phyloP scores from a whole-genome alignment of 2,329 filamentous ascomycete genomes.

The Epichloe sp. region DNA sequence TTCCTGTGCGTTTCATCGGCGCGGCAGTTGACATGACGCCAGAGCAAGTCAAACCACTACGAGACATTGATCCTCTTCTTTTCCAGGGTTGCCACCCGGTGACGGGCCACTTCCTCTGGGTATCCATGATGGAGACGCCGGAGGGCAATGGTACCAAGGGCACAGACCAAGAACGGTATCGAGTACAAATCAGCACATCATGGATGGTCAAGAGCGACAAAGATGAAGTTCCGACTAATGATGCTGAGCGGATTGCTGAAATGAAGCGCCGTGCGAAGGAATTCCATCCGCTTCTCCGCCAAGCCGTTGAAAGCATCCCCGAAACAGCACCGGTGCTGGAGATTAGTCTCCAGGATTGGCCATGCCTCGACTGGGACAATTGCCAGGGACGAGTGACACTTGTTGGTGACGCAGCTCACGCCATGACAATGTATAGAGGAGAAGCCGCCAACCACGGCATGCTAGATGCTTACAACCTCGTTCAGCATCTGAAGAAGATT shows the following conservation, averaged over 20 bases:
- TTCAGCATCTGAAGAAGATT: slow-evolving; percentile 11
- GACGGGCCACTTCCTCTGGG: slow-evolving; percentile 37
- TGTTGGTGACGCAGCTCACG: slow-evolving; percentile 41
- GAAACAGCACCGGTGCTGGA: slow-evolving; percentile 24
- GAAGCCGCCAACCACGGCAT: slow-evolving; percentile 28
- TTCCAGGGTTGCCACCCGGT: slow-evolving; percentile 40
- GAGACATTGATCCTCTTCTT: slow-evolving; percentile 38
- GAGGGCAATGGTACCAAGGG: slow-evolving; percentile 21
- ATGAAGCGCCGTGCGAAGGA: slow-evolving; percentile 25
- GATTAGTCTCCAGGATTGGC: slow-evolving; percentile 24
- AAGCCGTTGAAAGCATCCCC: slow-evolving; percentile 29
- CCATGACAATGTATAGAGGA: slow-evolving; percentile 43
- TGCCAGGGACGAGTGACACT: slow-evolving; percentile 30
- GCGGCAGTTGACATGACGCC: slow-evolving; percentile 24
- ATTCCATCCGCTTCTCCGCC: slow-evolving; percentile 25
- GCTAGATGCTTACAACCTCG: slow-evolving; percentile 22
- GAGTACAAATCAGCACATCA: slow-evolving; percentile 32
- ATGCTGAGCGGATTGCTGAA: slow-evolving; percentile 20
- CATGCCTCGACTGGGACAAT: slow-evolving; percentile 27
- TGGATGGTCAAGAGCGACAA: slow-evolving; percentile 27
- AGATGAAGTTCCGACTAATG: slow-evolving; percentile 19
- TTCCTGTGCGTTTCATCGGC: slow-evolving; percentile 27
- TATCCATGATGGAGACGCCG: slow-evolving; percentile 30
- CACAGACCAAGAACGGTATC: slow-evolving; percentile 20
- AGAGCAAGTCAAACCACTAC: slow-evolving; percentile 24